These are phyloP conservation scores for Amanita molliuscula DNA, from an alignment of 768 basidiomycete species.

Conservation along the genomic window DNA sequence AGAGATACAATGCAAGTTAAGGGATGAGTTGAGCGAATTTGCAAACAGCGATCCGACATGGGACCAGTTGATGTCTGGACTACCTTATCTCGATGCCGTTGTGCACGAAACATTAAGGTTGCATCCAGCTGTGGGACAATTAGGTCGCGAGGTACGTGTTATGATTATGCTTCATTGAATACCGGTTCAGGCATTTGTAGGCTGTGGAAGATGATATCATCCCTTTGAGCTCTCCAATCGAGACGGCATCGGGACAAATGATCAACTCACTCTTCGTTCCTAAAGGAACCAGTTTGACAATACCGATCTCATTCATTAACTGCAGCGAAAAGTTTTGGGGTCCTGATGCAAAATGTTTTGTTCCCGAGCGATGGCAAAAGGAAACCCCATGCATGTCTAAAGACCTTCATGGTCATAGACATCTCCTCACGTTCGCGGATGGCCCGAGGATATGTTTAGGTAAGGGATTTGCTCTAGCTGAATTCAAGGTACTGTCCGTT, in stretches of 20 bases:
- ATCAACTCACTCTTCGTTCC: slow-evolving; percentile 20
- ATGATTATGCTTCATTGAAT: neutral
- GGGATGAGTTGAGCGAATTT: slow-evolving; percentile 11
- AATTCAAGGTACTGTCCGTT: no score
- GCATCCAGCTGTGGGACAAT: slow-evolving; percentile 24
- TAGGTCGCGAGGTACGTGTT: slow-evolving; percentile 19
- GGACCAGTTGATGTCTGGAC: no score
- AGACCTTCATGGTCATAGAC: slow-evolving; percentile 25
- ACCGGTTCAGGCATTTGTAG: slow-evolving; percentile 11
- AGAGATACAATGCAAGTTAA: slow-evolving; percentile 11
- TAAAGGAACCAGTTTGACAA: slow-evolving; percentile 21
- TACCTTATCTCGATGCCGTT: no score
- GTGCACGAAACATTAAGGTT: slow-evolving; percentile 27
- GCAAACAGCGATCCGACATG: no score
- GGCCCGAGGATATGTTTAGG: slow-evolving; percentile 31
- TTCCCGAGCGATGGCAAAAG: no score
- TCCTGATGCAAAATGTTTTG: no score
- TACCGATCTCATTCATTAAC: slow-evolving; percentile 31
- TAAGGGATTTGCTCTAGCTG: no score
- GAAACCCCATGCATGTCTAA: slow-evolving; percentile 14
- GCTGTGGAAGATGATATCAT: slow-evolving; percentile 27
- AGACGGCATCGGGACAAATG: slow-evolving; percentile 16
- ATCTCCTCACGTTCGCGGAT: slow-evolving; percentile 34
- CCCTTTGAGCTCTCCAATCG: slow-evolving; percentile 23
- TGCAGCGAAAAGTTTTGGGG: slow-evolving; percentile 31